phyloP scores from a whole-genome alignment of 2,329 filamentous ascomycete genomes.

The Aspergillus felis region DNA sequence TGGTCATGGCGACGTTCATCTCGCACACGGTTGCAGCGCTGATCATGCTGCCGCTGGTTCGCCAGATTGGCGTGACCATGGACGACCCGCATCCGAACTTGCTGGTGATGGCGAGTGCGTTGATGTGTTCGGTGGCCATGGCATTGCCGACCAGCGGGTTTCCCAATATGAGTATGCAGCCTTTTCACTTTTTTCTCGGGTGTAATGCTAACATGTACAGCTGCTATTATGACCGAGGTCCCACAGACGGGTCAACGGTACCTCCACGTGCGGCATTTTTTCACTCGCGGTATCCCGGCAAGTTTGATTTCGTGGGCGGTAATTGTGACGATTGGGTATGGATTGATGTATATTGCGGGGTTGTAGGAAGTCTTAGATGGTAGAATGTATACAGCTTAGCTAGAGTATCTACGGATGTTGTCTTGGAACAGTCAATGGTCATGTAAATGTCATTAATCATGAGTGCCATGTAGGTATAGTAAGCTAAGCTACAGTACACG shows the following conservation, averaged over 20 bases:
- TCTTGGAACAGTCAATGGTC: background rate
- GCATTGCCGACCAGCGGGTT: slow-evolving; percentile 92
- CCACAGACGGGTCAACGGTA: slow-evolving; percentile 85
- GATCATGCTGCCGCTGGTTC: slow-evolving; percentile 88
- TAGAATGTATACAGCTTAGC: background rate
- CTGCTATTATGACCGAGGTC: slow-evolving; percentile 99
- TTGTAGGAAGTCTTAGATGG: slow-evolving; percentile 31
- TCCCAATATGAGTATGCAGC: slow-evolving; percentile 94
- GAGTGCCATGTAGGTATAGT: background rate
- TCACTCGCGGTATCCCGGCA: slow-evolving; percentile 85
- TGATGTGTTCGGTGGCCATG: slow-evolving; percentile 99
- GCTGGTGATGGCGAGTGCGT: slow-evolving; percentile 86
- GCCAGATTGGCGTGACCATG: slow-evolving; percentile 80
- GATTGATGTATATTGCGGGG: slow-evolving; percentile 73
- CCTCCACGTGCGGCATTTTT: slow-evolving; percentile 87
- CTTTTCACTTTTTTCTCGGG: slow-evolving; percentile 8
- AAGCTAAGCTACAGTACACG: background rate
- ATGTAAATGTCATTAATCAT: background rate
- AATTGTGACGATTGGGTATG: slow-evolving; percentile 85
- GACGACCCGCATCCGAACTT: slow-evolving; percentile 87
- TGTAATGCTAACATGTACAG: slow-evolving; percentile 42
- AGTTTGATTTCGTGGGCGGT: slow-evolving; percentile 77
- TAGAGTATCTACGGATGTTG: background rate
- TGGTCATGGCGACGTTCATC: slow-evolving; percentile 96
- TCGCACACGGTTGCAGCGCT: slow-evolving; percentile 94